Evolutionary conservation across 306 rosid species (phyloP), one percentile per base, ranked within the genome.

Genomic region (Neltuma alba): DNA sequence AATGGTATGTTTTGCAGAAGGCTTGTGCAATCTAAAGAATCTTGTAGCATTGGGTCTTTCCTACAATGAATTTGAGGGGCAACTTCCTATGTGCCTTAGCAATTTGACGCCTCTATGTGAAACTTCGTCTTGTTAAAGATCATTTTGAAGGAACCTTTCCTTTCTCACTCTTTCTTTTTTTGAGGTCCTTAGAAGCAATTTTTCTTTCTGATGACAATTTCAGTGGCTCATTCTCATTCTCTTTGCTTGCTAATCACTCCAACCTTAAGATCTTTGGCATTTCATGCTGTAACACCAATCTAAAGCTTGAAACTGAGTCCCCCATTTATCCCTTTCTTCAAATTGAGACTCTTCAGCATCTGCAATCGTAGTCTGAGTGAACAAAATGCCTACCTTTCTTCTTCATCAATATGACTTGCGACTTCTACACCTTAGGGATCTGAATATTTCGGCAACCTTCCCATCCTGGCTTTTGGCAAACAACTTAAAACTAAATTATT

Each of bases 281-380:
- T 42, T 1, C 3, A 2, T 9, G 71, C 47, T 12, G n/a, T 6
- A 12, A 36, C 31, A 7, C 30, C 21, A 45, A 75, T 7, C 23
- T 82, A 18, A 52, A 81, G 42, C 5, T 82, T 20, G 85, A 82
- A 70, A 76, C 85, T 2, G 81, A 81, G 79, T 6, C 80, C 77
- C 36, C 36, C 67, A 0, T 69, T 78, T 54, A 1, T 40, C 4
- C 85, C 84, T n/a, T 64, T 71, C 2, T 81, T 81, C 57, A 76
- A 81, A 14, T 48, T 81, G 41, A 76, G n/a, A 72, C 1, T 45
- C 21, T 16, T 69, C 0, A 0, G 2, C 1, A 11, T 80, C 20
- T 0, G 0, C 2, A 76, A 69, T 0, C 76, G 70, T 25, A 34
- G 18, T 6, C 25, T 76, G 3, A 76, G 69, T 66, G 74, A 37